Conservation (phyloP, 1,139 yeast species). For the Blastobotrys ciferrii region DNA sequence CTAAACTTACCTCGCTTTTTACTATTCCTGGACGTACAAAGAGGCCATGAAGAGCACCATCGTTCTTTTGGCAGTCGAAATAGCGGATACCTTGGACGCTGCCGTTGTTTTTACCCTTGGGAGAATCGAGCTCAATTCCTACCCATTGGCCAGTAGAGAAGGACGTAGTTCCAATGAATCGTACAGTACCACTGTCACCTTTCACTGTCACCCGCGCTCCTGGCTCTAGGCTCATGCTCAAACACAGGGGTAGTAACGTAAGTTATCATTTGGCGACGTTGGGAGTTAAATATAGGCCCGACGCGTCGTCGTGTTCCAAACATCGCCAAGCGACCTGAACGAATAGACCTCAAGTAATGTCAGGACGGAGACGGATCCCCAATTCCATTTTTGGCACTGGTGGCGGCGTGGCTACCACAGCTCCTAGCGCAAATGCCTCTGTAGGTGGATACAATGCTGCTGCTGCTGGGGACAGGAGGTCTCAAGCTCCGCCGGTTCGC, state of each 20-base stretch:
- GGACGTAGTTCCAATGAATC: constrained; percentile 47
- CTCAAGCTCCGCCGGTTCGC: constrained; percentile 16
- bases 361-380: constrained; percentile 9
- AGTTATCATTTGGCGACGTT: too few species aligned
- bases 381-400: constrained; percentile 10
- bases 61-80: constrained; percentile 46
- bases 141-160: constrained; percentile 67
- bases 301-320: constrained; percentile 8
- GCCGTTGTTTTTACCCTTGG: constrained; percentile 80
- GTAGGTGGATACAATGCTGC: neutral
- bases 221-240: constrained; percentile 17
- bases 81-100: constrained; percentile 61
- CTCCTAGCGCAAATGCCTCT: neutral
- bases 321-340: neutral
- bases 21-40: constrained; percentile 34
- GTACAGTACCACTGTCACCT: constrained; percentile 27
- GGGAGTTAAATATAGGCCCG: neutral
- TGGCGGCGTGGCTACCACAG: constrained; percentile 1
- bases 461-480: neutral
- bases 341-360: neutral
- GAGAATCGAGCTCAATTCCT: constrained; percentile 67
- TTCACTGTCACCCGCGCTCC: constrained; percentile 27
- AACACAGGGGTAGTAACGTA: too few species aligned
- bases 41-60: constrained; percentile 47
- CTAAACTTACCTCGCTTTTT: constrained; percentile 9